These are phyloP conservation scores for Teunomyces lycoperdinae DNA, from an alignment of 805 yeast species.

Conservation along the genomic window DNA sequence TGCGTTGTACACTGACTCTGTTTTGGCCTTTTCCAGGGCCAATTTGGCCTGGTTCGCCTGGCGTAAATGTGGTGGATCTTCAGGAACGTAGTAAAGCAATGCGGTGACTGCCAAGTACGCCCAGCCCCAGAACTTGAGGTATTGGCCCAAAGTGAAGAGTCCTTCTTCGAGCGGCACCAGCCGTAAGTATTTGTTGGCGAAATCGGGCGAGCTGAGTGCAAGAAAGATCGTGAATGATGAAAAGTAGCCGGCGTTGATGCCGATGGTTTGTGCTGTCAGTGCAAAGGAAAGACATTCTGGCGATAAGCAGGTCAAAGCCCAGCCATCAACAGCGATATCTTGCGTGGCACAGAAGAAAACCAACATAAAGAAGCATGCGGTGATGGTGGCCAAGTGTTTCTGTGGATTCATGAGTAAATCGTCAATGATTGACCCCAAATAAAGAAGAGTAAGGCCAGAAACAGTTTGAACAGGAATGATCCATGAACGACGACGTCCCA, in stretches of 20 bases:
- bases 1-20: conserved; percentile 19
- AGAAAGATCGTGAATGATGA: conserved; percentile 86
- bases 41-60: conserved; percentile 27
- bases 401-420: conserved; percentile 49
- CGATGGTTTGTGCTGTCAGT: conserved; percentile 95
- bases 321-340: conserved; percentile 98
- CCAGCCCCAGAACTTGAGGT: conserved; percentile 76
- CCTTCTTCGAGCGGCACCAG: conserved; percentile 59
- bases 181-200: conserved; percentile 83
- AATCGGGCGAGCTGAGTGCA: conserved; percentile 88
- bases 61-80: conserved; percentile 59
- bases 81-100: conserved; percentile 60
- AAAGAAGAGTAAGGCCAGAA: conserved; percentile 66
- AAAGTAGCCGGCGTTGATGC: conserved; percentile 91
- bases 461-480: conserved; percentile 86
- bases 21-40: conserved; percentile 25
- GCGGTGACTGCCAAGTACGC: conserved; percentile 66
- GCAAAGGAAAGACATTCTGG: conserved; percentile 82
- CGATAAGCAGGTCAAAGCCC: conserved; percentile 90
- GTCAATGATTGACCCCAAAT: conserved; percentile 61
- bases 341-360: conserved; percentile 94
- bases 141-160: conserved; percentile 66
- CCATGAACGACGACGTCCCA: conserved; percentile 92
- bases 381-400: conserved; percentile 51
- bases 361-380: conserved; percentile 68